Percentiles rank a stretch among this genome's conserved stretches.
Evolutionary conservation across 371 early-diverging fungal species (phyloP).

Genomic region (Saksenaea vasiformis): DNA sequence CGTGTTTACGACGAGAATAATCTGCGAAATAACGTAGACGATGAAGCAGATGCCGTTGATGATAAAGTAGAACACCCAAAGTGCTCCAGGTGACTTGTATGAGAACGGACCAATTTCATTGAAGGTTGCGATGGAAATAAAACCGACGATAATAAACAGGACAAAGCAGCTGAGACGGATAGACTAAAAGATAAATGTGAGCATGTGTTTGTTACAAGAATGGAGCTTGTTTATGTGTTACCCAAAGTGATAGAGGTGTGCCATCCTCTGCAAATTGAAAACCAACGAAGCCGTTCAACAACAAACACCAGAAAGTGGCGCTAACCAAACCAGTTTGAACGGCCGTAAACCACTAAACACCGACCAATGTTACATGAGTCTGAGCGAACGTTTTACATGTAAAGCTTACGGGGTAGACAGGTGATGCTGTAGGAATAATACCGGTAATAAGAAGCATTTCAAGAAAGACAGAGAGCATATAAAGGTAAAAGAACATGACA

Average conservation of each 20-base stretch:
- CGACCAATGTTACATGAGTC: neutral
- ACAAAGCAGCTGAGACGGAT: slow-evolving; percentile 83
- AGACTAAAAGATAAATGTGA: slow-evolving; percentile 52
- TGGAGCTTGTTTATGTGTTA: slow-evolving; percentile 28
- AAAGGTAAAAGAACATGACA: slow-evolving; percentile 90
- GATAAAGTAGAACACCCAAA: slow-evolving; percentile 90
- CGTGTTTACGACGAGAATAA: slow-evolving; percentile 91
- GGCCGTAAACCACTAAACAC: slow-evolving; percentile 81
- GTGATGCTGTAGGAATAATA: slow-evolving; percentile 75
- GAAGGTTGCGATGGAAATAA: slow-evolving; percentile 88
- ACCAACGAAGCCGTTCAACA: slow-evolving; percentile 94
- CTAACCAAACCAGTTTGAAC: slow-evolving; percentile 80
- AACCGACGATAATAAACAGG: slow-evolving; percentile 74
- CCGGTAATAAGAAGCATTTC: slow-evolving; percentile 84
- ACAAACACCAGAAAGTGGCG: slow-evolving; percentile 87
- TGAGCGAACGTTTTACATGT: neutral
- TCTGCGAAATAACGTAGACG: slow-evolving; percentile 88
- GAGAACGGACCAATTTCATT: slow-evolving; percentile 63
- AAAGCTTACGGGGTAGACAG: slow-evolving; percentile 71
- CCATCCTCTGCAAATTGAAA: slow-evolving; percentile 98
- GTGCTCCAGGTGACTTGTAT: slow-evolving; percentile 64
- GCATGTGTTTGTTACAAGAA: neutral
- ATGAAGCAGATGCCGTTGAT: slow-evolving; percentile 81
- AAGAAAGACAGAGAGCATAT: slow-evolving; percentile 66
- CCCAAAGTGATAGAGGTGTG: slow-evolving; percentile 88